phyloP scores from a whole-genome alignment of 306 rosid genomes.

The Potentilla sterilis region DNA sequence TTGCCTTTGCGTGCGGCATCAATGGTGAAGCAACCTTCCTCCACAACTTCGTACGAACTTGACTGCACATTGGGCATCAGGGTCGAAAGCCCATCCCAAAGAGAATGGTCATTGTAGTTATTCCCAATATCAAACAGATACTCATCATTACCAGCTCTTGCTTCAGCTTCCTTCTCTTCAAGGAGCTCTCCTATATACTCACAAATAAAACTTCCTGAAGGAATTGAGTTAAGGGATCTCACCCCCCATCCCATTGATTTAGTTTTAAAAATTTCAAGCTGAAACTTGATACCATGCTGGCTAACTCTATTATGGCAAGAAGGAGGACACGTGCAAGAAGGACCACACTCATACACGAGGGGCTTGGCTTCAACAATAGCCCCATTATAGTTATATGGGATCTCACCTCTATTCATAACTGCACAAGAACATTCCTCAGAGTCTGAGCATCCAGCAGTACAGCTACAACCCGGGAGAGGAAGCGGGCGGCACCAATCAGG shows the following conservation, averaged over 20 bases:
- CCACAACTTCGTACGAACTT: conserved; percentile 45
- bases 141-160: conserved; percentile 79
- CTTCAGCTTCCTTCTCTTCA: conserved; percentile 82
- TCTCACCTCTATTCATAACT: conserved; percentile 73
- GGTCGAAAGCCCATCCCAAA: conserved; percentile 68
- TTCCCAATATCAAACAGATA: conserved; percentile 90
- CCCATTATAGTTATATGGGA: conserved; percentile 72
- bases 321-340: conserved; percentile 71
- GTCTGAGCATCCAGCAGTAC: conserved; percentile 73
- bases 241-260: conserved; percentile 88
- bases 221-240: conserved; percentile 79
- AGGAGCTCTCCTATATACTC: conserved; percentile 93
- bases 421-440: conserved; percentile 67
- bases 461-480: conserved; percentile 62
- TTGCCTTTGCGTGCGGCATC: conserved; percentile 79
- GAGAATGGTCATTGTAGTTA: conserved; percentile 46
- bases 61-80: conserved; percentile 54
- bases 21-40: conserved; percentile 69
- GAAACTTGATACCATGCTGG: conserved; percentile 76
- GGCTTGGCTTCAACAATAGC: conserved; percentile 84
- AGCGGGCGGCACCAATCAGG: conserved; percentile 58
- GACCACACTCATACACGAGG: conserved; percentile 89
- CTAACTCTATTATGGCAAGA: conserved; percentile 80
- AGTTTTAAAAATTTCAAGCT: conserved; percentile 86
- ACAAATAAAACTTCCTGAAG: conserved; percentile 91